phyloP scores from a whole-genome alignment of 2,329 filamentous ascomycete genomes.

The Talaromyces funiculosus region DNA sequence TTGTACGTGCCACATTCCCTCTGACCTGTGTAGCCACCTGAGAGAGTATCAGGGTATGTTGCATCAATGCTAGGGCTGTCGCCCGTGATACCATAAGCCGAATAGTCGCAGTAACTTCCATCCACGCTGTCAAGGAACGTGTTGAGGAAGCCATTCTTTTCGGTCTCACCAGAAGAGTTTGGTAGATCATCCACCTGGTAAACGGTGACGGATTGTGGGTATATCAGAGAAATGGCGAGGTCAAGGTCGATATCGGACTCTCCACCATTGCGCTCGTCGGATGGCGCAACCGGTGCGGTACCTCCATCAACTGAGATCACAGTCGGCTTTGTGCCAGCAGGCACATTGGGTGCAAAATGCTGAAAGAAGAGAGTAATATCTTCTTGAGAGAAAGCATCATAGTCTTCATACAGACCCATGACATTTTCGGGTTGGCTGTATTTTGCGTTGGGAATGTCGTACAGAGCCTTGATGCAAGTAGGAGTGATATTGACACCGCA shows the following conservation, averaged over 20 bases:
- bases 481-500: conserved; percentile 11
- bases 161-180: conserved; percentile 3
- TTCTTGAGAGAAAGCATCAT: conserved; percentile 7
- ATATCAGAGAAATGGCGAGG: conserved; percentile 6
- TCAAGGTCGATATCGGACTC: conserved; percentile 12
- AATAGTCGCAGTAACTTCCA: conserved; percentile 9
- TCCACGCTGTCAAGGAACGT: conserved; percentile 11
- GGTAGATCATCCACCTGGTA: conserved; percentile 11
- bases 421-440: conserved; percentile 8
- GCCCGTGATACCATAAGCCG: conserved; percentile 4
- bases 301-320: conserved; percentile 12
- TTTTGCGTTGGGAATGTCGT: background rate
- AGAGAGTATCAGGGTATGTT: conserved; percentile 1
- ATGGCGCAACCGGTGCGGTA: conserved; percentile 3
- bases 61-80: conserved; percentile 8
- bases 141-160: conserved; percentile 1
- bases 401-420: conserved; percentile 7
- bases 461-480: conserved; percentile 10
- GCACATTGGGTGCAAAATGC: conserved; percentile 7
- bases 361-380: conserved; percentile 11
- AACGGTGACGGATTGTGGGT: conserved; percentile 7
- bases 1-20: conserved; percentile 17
- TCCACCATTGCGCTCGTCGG: conserved; percentile 5
- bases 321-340: background rate
- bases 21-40: conserved; percentile 4